Base-by-base conservation (phyloP, 768 basidiomycete genomes). In the Vishniacozyma victoriae region DNA sequence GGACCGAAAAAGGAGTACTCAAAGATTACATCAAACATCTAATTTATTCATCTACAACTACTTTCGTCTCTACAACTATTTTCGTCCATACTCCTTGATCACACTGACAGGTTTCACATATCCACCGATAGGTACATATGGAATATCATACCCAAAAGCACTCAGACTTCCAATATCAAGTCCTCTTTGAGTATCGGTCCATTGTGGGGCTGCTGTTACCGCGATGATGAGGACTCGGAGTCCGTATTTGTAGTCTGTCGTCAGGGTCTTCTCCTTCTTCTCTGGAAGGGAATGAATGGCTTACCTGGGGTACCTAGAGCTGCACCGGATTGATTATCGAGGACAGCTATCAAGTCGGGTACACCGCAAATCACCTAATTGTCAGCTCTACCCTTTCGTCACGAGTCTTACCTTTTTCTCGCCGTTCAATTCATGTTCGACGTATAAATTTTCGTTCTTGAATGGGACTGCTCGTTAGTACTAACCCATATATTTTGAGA, bases 221-320 rank as follows among this genome's bases (percentile, higher is more conserved):
- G 71, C 76, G 52, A 76, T 59, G 61, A 82, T 80, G 24, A 79
- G 74, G 18, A 81, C 81, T 15, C 79, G 76, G 24, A 80, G 67
- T 3, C 82, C 82, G 50, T 82, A 82, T 43, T 73, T 73, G 62
- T 82, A 81, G 41, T 83, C 78, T n/a, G n/a, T n/a, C n/a, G n/a
- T n/a, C 12, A 51, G 45, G 7, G 57, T 46, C 14, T 50, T 16
- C 22, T 58, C 37, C 52, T 53, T 25, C 23, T 40, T 16, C 9
- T n/a, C n/a, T n/a, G n/a, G n/a, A n/a, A n/a, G n/a, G n/a, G n/a
- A n/a, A n/a, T n/a, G n/a, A n/a, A n/a, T n/a, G n/a, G n/a, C n/a
- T n/a, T n/a, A n/a, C n/a, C n/a, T n/a, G 50, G 83, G 1, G 82
- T 82, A 13, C 83, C 82, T 6, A 85, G 71, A 24, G 81, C 78